phyloP scores from a whole-genome alignment of 441 rosid genomes.

The Erodium texanum region DNA sequence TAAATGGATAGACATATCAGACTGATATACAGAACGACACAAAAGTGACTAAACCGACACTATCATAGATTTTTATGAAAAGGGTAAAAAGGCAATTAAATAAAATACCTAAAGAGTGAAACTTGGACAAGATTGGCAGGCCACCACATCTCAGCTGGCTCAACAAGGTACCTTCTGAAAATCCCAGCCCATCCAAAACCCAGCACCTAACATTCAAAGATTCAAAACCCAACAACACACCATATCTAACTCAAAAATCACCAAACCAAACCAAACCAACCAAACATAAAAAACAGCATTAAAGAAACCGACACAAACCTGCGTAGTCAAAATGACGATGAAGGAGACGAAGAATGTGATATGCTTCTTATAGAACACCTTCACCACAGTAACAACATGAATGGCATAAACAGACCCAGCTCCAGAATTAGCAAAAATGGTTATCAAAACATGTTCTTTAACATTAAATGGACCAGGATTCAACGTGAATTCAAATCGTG shows the following conservation, averaged over 20 bases:
- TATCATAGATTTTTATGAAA: not conserved
- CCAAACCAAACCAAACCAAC: not conserved
- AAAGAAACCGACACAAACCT: not conserved
- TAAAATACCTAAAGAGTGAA: conserved; percentile 54
- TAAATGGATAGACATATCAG: too few relatives aligned
- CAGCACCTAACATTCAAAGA: conserved; percentile 37
- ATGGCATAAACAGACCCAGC: conserved; percentile 69
- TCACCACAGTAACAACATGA: conserved; percentile 8
- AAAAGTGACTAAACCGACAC: too few relatives aligned
- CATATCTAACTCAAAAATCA: not conserved
- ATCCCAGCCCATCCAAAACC: conserved; percentile 94
- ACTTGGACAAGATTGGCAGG: conserved; percentile 72
- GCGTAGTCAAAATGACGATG: not conserved
- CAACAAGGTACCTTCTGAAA: conserved; percentile 74
- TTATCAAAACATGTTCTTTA: conserved; percentile 73
- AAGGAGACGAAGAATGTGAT: not conserved
- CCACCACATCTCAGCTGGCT: conserved; percentile 98
- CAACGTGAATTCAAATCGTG: conserved; percentile 43
- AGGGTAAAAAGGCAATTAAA: too few relatives aligned
- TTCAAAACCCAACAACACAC: not conserved
- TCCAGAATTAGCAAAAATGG: conserved; percentile 75
- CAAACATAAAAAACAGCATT: too few relatives aligned
- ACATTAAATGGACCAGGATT: conserved; percentile 82
- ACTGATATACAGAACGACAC: too few relatives aligned
- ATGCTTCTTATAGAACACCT: not conserved